Base-by-base conservation (phyloP, 345 rosid species). In the Populus alba region DNA sequence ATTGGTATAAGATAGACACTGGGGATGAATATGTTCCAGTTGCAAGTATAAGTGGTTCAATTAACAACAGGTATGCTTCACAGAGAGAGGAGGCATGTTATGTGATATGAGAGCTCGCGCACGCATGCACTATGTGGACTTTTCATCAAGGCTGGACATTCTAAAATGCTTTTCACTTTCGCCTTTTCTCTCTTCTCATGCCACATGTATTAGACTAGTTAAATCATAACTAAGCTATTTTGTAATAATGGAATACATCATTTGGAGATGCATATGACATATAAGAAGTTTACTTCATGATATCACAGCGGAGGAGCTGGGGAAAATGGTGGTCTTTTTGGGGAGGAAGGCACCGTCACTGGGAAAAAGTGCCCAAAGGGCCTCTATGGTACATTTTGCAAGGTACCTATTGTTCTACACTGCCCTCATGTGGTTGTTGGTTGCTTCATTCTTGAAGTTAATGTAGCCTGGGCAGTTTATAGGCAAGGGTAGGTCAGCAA, bases 351-450 rank as follows among this genome's bases (percentile, higher is more conserved):
- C 81, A 93, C 99, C 7, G 82, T 92, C 77, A 92, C 98, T 59
- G 99, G 99, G 43, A 94, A 88, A 83, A 89, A 80, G 72, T 96
- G 99, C 76, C 99, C 99, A 29, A 87, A 83, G 81, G 99, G 99
- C 43, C 97, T 96, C 77, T 89, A 88, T 85, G 98, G 99, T 81
- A 92, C 92, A 84, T 96, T 92, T 80, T 96, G 99, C 82, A 71
- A 83, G 92, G 99, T 96, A 87, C 67, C 37, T 81, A 65, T 68
- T 29, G 71, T 70, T 78, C 68, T 68, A 31, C 59, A 45, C 18
- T 53, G 53, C 75, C 68, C 78, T 68, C n/a, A 49, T 62, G 27
- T 69, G 10, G n/a, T 73, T 47, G 29, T 49, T 55, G 71, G 41
- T 17, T 35, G 55, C 65, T 39, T 74, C 9, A 27, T 39, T 73